Base-by-base conservation (phyloP, 2,329 filamentous ascomycete genomes). In the Geosmithia morbida region DNA sequence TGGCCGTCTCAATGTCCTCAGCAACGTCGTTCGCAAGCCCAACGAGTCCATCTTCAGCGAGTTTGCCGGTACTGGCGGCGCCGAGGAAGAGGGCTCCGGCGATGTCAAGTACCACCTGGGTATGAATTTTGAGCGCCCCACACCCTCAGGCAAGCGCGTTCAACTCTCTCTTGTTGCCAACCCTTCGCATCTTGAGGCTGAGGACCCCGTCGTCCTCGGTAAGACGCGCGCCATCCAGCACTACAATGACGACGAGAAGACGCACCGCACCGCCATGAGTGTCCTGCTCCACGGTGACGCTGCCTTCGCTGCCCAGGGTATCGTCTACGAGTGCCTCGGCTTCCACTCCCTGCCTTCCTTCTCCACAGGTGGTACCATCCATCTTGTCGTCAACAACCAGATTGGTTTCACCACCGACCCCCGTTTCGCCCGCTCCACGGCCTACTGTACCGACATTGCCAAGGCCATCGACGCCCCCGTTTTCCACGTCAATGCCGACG, bases 31-130 rank as follows among this genome's bases (percentile, higher is more conserved):
- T 57, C 84, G 92, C 61, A 98, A 98, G 72, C 90, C 92, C 58
- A 98, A 98, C 68, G 92, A 97, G 72, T 97, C 92, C 54, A 98
- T 98, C 67, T 98, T 98, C 74, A 94, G 86, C 64, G 92, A 98
- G 67, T 98, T 98, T 60, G 85, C 87, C 52, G 92, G 92, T 57
- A 87, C 84, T 44, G 72, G 85, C 19, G 87, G 87, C 61, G 86
- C 87, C 48, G 85, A 86, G 56, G 92, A 97, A 56, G 90, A 98
- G 70, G 92, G 92, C 50, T 97, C 92, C 49, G 92, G 92, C 59
- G 92, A 98, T 65, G 92, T 98, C 68, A 98, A 98, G 70, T 98
- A 98, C 72, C 92, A 98, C 72, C 74, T 98, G 59, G 92, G 92
- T 62, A 98, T 98, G 92, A 98, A 98, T 75, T 98, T 98, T 57